Conservation (phyloP, 352 stramenopile species). For the Phytophthora colocasiae region DNA sequence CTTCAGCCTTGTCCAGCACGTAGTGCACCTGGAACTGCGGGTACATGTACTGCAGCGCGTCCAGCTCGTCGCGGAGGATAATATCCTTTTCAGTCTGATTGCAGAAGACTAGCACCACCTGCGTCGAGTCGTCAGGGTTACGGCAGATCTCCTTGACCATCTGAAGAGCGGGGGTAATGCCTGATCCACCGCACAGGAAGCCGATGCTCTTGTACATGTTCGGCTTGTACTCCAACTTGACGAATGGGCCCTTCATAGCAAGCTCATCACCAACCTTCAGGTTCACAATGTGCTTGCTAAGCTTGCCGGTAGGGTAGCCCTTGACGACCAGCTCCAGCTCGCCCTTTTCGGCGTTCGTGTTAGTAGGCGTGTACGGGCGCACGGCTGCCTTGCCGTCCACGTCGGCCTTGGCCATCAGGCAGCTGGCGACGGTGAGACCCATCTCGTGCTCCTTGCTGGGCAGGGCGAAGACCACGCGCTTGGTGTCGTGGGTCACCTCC, state of each 20-base stretch:
- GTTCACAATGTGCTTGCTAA: conserved; percentile 80
- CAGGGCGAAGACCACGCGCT: conserved; percentile 62
- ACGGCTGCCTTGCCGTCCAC: conserved; percentile 74
- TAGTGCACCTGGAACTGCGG: conserved; percentile 72
- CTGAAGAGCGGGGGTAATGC: conserved; percentile 83
- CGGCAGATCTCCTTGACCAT: conserved; percentile 79
- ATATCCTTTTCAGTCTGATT: conserved; percentile 89
- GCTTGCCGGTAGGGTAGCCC: conserved; percentile 81
- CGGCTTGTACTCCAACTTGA: conserved; percentile 87
- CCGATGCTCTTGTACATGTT: conserved; percentile 85
- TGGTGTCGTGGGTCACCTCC: conserved; percentile 70
- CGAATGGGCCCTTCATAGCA: conserved; percentile 88
- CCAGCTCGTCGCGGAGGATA: conserved; percentile 82
- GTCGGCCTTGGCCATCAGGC: conserved; percentile 64
- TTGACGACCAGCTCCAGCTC: conserved; percentile 88
- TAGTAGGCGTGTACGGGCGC: conserved; percentile 86
- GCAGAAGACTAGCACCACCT: conserved; percentile 82
- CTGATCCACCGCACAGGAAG: conserved; percentile 84
- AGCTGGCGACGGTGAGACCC: conserved; percentile 68
- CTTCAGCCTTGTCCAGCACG: conserved; percentile 52
- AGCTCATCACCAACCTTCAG: conserved; percentile 82
- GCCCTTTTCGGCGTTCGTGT: conserved; percentile 76
- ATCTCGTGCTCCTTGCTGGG: conserved; percentile 67
- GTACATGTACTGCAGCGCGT: conserved; percentile 66
- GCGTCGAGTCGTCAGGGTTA: conserved; percentile 80